Base-by-base conservation (phyloP, 176 grass and related monocot species). In the Aegilops speltoides region DNA sequence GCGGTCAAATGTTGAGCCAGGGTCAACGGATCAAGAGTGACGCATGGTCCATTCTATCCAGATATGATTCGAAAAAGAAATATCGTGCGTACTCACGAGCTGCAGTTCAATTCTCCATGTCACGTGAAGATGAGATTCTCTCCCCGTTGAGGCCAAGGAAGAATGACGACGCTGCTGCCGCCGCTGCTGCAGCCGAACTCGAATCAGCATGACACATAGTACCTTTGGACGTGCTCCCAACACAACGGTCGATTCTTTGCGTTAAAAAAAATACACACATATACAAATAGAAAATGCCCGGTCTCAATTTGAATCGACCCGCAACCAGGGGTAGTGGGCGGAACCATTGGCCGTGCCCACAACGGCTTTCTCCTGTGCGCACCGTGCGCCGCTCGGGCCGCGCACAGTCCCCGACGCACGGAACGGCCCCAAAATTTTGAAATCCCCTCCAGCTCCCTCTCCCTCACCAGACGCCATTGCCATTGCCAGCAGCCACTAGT, bases 291-390 rank as follows among this genome's bases (percentile, higher is more conserved):
- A 38, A 38, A 38, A 34, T 24, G n/a, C 22, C 20, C 1, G 6
- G 1, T 12, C 43, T 22, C 16, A 80, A 64, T 64, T 80, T 86
- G 85, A 86, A 86, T 64, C 37, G 40, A 28, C 12, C 10, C 10
- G 19, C 5, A 34, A 2, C 43, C 28, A 5, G 79, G 1, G 20
- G 32, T 10, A 62, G 68, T 43, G 17, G 10, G 16, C 22, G 13
- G 33, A 28, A 52, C 73, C 24, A 52, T 74, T 74, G 8, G 32
- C 3, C 71, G 71, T 28, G 19, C 20, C 72, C 76, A 54, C 86
- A 93, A 91, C 91, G 94, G 87, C 89, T 89, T 88, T 93, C 37
- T 91, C 24, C 64, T 64, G 45, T 84, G 77, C 80, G 31, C 26
- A 10, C 79, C 62, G 68, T 85, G 89, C 84, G 92, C 54, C 68